These are phyloP conservation scores for Buddleja alternifolia DNA, from an alignment of 257 asterid genomes.

Conservation along the genomic window DNA sequence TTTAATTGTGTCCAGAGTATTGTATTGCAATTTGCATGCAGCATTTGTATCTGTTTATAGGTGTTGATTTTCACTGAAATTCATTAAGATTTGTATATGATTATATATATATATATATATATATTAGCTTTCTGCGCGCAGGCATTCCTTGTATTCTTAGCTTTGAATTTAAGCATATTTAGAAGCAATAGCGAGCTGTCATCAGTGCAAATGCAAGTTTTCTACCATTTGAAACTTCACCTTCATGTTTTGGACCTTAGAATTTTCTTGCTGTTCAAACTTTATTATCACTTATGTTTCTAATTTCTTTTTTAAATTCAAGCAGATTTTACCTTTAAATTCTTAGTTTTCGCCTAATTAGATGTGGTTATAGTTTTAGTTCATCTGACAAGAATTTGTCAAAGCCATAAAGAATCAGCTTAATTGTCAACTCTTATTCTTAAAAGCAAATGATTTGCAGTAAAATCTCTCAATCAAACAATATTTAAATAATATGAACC, in stretches of 20 bases:
- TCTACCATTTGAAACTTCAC: too few relatives aligned
- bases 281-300: background rate
- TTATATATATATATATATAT: too few relatives aligned
- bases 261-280: background rate
- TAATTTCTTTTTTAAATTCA: constrained; percentile 3
- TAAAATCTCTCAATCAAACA: background rate
- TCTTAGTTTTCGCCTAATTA: constrained; percentile 1
- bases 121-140: background rate
- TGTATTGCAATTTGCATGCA: constrained; percentile 16
- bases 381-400: background rate
- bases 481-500: background rate
- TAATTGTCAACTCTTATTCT: background rate
- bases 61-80: background rate
- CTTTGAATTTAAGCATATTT: constrained; percentile 16
- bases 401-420: background rate
- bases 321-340: constrained; percentile 1
- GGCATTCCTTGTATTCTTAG: background rate
- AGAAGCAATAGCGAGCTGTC: background rate
- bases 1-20: background rate
- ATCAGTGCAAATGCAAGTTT: background rate
- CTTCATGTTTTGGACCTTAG: background rate
- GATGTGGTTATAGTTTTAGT: background rate
- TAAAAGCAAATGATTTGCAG: background rate
- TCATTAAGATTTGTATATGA: background rate
- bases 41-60: background rate